A percentile compares a stretch with the other conserved stretches of the same genome.
These are phyloP conservation scores for Nemania sp. DNA, from an alignment of 2,329 filamentous ascomycete species.

Conservation along the genomic window DNA sequence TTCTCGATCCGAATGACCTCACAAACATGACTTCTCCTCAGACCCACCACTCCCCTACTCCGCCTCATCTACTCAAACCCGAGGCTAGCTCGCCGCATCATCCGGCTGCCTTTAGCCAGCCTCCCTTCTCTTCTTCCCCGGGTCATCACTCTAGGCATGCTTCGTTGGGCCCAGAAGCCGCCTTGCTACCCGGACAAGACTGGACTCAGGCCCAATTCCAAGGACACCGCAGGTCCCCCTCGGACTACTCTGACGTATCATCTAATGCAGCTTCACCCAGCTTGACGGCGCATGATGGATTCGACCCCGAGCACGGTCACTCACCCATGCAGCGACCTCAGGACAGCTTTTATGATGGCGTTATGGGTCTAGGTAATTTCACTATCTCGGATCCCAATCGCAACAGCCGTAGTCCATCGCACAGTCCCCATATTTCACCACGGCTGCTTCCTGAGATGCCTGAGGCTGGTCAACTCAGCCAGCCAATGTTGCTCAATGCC, in stretches of 20 bases:
- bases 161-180: conserved; percentile 61
- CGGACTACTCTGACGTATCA: conserved; percentile 90
- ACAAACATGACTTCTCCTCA: conserved; percentile 59
- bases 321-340: conserved; percentile 80
- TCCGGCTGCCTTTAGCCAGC: conserved; percentile 60
- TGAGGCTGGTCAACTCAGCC: conserved; percentile 54
- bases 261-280: conserved; percentile 85
- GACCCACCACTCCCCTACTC: conserved; percentile 59
- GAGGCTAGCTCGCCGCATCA: conserved; percentile 57
- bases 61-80: conserved; percentile 57
- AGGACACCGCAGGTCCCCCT: conserved; percentile 80
- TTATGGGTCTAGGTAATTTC: conserved; percentile 77
- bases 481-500: conserved; percentile 49
- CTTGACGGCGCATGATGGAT: conserved; percentile 74
- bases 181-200: conserved; percentile 59
- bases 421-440: conserved; percentile 69
- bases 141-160: conserved; percentile 57
- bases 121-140: conserved; percentile 56
- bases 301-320: conserved; percentile 74
- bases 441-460: conserved; percentile 60
- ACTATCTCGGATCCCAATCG: conserved; percentile 72
- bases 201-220: conserved; percentile 69
- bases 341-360: conserved; percentile 76
- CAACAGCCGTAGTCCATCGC: conserved; percentile 79
- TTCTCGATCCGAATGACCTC: conserved; percentile 51